Conservation (phyloP, 371 early-diverging fungal genomes). For the Rhizomucor pusillus region DNA sequence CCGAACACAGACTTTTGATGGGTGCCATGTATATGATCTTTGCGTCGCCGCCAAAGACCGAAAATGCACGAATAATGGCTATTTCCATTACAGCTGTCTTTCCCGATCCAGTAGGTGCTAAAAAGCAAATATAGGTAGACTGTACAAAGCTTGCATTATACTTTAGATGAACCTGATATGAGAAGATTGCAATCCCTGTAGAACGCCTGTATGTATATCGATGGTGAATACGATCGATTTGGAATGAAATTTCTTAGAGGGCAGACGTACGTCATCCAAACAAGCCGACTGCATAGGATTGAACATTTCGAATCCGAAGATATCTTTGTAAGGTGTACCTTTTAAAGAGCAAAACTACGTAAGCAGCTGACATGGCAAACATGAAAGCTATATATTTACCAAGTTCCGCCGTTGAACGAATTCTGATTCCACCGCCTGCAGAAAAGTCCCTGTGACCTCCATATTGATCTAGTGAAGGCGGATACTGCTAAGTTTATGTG, state of each 20-base stretch:
- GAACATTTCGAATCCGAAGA: slow-evolving; percentile 54
- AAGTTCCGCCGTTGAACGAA: slow-evolving; percentile 20
- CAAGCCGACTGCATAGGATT: slow-evolving; percentile 69
- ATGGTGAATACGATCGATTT: background rate
- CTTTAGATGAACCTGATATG: slow-evolving; percentile 40
- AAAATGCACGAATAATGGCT: slow-evolving; percentile 58
- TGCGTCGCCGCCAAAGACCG: slow-evolving; percentile 11
- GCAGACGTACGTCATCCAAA: slow-evolving; percentile 43
- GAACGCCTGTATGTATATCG: slow-evolving; percentile 18
- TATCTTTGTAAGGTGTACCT: slow-evolving; percentile 30
- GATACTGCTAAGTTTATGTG: background rate
- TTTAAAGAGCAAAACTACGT: background rate
- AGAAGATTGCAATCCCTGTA: slow-evolving; percentile 56
- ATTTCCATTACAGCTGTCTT: slow-evolving; percentile 79
- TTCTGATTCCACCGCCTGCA: background rate
- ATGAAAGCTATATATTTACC: slow-evolving; percentile 13
- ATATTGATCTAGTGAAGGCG: background rate
- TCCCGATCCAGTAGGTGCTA: slow-evolving; percentile 88
- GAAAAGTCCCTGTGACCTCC: background rate
- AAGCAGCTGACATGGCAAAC: background rate
- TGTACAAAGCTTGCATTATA: background rate
- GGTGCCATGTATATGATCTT: slow-evolving; percentile 87
- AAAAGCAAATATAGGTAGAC: background rate
- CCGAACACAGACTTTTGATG: slow-evolving; percentile 81
- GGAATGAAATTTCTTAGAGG: background rate